Conservation (phyloP, 148 eudicot genomes). For the Hydrangea macrophylla region DNA sequence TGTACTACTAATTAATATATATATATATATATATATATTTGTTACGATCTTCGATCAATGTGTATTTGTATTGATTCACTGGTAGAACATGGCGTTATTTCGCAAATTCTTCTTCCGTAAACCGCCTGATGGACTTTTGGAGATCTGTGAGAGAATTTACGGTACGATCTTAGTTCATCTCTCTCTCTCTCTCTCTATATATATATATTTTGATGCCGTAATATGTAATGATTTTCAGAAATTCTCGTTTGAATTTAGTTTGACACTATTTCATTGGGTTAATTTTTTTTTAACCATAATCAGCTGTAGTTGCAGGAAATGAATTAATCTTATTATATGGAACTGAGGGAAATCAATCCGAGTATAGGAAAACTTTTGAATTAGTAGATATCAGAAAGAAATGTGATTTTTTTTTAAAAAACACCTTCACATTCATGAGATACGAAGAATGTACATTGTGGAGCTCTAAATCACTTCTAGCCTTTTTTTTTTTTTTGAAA, state of each 20-base stretch:
- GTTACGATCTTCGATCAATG: neutral
- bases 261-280: neutral
- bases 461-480: neutral
- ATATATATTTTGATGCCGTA: neutral
- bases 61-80: neutral
- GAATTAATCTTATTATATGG: neutral
- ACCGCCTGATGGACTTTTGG: constrained; percentile 92
- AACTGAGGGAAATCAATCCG: neutral
- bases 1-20: too few species aligned
- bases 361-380: neutral
- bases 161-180: constrained; percentile 31
- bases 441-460: neutral
- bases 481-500: too few species aligned
- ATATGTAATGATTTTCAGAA: neutral
- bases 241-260: neutral
- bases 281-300: neutral
- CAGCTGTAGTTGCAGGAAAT: neutral
- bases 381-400: neutral
- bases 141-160: constrained; percentile 77
- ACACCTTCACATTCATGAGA: too few species aligned
- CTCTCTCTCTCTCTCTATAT: neutral
- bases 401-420: too few species aligned
- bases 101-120: constrained; percentile 72
- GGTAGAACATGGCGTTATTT: constrained; percentile 46
- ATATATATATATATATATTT: neutral